Evolutionary conservation across 805 yeast genomes (phyloP), one percentile per base, ranked within the genome.

Genomic region (Maudiozyma turicensis): DNA sequence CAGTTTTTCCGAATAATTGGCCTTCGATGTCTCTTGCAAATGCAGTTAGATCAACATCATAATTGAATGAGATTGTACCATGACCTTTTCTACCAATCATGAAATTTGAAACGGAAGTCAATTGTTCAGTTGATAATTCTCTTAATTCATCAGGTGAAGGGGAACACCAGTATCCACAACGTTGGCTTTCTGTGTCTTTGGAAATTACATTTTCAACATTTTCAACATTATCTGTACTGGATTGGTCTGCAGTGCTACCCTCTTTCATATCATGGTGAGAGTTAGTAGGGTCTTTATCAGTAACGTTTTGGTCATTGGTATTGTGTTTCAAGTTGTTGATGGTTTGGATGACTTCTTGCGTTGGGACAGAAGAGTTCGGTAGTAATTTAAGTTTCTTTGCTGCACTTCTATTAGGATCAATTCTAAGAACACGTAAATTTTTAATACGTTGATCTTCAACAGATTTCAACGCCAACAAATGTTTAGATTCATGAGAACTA

Each of bases 31-130:
- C 68, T 4, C 68, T 62, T 41, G 74, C 71, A 46, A 83, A 71
- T 1, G 67, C 73, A 3, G 83, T 69, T 48, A 86, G 66, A 57
- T 86, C 90, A n/a, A 85, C 89, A 6, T 88, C 85, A 41, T 65
- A 71, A 39, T 73, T 72, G 57, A 81, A 86, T 5, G 82, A 76
- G 44, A 86, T 77, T 54, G 81, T 83, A 30, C 93, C 93, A 59
- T 65, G 75, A 0, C 84, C 83, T 47, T 70, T 70, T 55, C 90
- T 76, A 2, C 93, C 93, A 50, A 81, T 73, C 6, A 81, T 75
- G 57, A 85, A 85, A 56, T 80, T 76, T 20, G 81, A 75, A 14
- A 86, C 77, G 29, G 71, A 70, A 1, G 77, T 54, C 20, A 85
- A 71, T 43, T 80, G 77, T 37, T 75, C 71, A 3, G 66, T 50